Percentiles rank a stretch among this genome's conserved stretches.
These are phyloP conservation scores for Penicillium dipodomyicola DNA, from an alignment of 495 filamentous ascomycete species.

Conservation along the genomic window DNA sequence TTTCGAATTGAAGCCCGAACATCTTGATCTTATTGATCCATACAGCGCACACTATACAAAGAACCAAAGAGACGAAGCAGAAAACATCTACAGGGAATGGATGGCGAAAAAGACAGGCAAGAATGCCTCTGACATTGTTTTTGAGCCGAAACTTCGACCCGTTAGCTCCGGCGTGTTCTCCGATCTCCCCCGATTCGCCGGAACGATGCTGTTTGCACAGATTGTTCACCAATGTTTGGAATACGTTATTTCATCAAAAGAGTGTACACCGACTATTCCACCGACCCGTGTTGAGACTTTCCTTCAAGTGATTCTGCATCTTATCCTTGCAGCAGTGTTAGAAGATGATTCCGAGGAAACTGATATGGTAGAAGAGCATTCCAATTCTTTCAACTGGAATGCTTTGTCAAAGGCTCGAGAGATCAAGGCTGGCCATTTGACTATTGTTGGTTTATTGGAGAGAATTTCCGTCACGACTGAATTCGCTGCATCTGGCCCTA, in stretches of 20 bases:
- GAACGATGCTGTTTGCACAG: constrained; percentile 81
- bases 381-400: constrained; percentile 64
- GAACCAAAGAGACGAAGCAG: constrained; percentile 95
- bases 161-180: constrained; percentile 75
- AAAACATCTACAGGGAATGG: constrained; percentile 79
- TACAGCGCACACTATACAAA: constrained; percentile 94
- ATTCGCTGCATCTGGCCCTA: constrained; percentile 77
- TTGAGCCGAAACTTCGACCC: constrained; percentile 79
- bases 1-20: constrained; percentile 86
- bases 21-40: constrained; percentile 82
- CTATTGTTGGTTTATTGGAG: constrained; percentile 73
- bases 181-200: constrained; percentile 71
- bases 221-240: constrained; percentile 84
- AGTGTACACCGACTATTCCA: constrained; percentile 67
- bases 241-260: constrained; percentile 65
- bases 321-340: constrained; percentile 75
- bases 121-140: constrained; percentile 79
- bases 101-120: constrained; percentile 86
- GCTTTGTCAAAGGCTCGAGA: constrained; percentile 61
- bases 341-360: constrained; percentile 71
- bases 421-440: constrained; percentile 54
- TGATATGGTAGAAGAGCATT: constrained; percentile 44
- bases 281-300: constrained; percentile 84
- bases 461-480: constrained; percentile 69
- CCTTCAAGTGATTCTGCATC: constrained; percentile 84